Evolutionary conservation across 2,329 filamentous ascomycete genomes (phyloP).

Genomic region (Neurospora crassa): DNA sequence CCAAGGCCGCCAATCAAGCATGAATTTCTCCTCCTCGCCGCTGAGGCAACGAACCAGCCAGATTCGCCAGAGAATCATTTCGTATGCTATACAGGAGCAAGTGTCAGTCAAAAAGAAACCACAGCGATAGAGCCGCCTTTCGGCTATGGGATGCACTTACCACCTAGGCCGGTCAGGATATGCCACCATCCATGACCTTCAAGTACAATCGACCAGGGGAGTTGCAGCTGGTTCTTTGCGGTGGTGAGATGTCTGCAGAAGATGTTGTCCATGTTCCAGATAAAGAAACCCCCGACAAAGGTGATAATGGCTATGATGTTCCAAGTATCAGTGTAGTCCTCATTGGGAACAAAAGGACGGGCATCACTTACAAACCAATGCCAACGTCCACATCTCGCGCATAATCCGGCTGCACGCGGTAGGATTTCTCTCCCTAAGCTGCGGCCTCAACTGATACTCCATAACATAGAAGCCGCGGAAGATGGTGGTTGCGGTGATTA

Average conservation of each 20-base stretch:
- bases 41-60: conserved; percentile 73
- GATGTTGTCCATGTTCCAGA: conserved; percentile 75
- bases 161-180: conserved; percentile 66
- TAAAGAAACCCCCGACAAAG: conserved; percentile 64
- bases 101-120: not conserved
- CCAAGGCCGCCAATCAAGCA: conserved; percentile 58
- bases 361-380: conserved; percentile 39
- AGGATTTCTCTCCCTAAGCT: conserved; percentile 33
- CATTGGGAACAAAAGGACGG: not conserved
- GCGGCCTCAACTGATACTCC: conserved; percentile 40
- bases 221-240: conserved; percentile 58
- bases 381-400: conserved; percentile 67
- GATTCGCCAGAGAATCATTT: conserved; percentile 75
- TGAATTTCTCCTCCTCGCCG: conserved; percentile 60
- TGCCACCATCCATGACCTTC: conserved; percentile 56
- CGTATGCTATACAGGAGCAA: conserved; percentile 47
- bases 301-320: conserved; percentile 45
- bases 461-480: conserved; percentile 69
- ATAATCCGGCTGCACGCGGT: conserved; percentile 38
- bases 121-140: not conserved
- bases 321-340: not conserved
- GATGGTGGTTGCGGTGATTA: conserved; percentile 61
- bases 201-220: conserved; percentile 72
- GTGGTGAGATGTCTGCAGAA: conserved; percentile 56
- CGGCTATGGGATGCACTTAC: not conserved